phyloP scores from a whole-genome alignment of 352 stramenopile species.

The Vaucheria bursata region DNA sequence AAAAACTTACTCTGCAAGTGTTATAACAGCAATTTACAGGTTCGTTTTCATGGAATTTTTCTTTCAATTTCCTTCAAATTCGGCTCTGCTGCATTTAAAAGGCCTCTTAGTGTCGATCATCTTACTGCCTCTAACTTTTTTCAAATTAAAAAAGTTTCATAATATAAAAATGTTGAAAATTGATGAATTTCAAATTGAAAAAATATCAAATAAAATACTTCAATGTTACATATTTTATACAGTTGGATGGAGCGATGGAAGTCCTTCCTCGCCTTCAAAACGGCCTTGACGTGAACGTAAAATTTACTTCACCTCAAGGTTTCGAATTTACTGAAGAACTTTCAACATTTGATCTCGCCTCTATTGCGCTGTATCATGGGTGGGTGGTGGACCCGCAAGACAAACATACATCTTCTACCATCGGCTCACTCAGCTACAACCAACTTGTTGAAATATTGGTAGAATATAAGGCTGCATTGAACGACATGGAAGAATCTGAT shows the following conservation, averaged over 20 bases:
- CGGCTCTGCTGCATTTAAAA: too few relatives aligned
- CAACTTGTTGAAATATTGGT: slow-evolving; percentile 88
- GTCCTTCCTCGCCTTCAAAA: slow-evolving; percentile 84
- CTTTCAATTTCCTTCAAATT: too few relatives aligned
- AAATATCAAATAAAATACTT: too few relatives aligned
- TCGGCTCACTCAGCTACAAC: slow-evolving; percentile 87
- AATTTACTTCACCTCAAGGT: slow-evolving; percentile 79
- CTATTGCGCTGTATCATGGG: slow-evolving; percentile 87
- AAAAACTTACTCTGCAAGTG: too few relatives aligned
- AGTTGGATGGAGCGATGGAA: slow-evolving; percentile 73
- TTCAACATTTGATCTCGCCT: slow-evolving; percentile 88
- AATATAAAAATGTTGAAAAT: too few relatives aligned
- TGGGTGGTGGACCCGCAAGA: slow-evolving; percentile 91
- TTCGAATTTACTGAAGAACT: slow-evolving; percentile 91
- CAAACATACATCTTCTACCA: slow-evolving; percentile 53
- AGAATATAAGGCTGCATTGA: slow-evolving; percentile 3
- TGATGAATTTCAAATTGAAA: too few relatives aligned
- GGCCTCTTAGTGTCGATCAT: too few relatives aligned
- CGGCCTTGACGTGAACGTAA: slow-evolving; percentile 95
- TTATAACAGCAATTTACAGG: too few relatives aligned
- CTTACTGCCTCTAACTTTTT: too few relatives aligned
- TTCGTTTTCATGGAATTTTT: too few relatives aligned
- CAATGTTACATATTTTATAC: too few relatives aligned
- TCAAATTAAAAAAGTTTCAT: too few relatives aligned
- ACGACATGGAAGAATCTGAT: slow-evolving; percentile 7